Base-by-base conservation (phyloP, 1,284 basidiomycete species). In the Ceratobasidium theobromae region DNA sequence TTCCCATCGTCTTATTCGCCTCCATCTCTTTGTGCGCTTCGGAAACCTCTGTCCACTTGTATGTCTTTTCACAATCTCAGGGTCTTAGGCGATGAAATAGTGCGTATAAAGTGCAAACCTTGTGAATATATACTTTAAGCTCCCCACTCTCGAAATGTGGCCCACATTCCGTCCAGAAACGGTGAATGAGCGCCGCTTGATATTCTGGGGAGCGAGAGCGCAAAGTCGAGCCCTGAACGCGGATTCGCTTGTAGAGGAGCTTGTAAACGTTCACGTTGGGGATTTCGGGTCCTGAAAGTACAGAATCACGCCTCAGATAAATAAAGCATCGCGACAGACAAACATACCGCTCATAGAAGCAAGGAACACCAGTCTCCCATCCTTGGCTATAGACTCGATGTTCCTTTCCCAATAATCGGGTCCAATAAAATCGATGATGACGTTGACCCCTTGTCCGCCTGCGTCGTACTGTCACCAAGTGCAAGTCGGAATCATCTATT, bases 381-480 rank as follows among this genome's bases (percentile, higher is more conserved):
- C 93, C 43, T 84, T 72, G 9, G 86, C 88, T 52, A 98, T 77
- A 1, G 86, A 80, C 16, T 86, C 82, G 43, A 98, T 79, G 76
- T 98, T 98, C 76, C 86, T 84, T 49, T 82, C 79, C 81, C 89
- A 96, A 77, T 98, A 95, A 38, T 82, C 86, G 70, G 84, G 85
- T 25, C 91, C 93, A 52, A 95, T 87, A 72, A 95, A 92, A 77
- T 98, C 95, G 72, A 98, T 82, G 53, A 98, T 80, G 27, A 97
- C 84, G 76, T 95, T 82, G 14, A 87, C 90, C 21, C 91, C 91
- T 70, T 84, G 83, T 38, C 81, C 82, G 41, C 78, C 75, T 0
- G 4, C 2, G 2, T n/a, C 45, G 30, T 11, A n/a, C 18, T 9
- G n/a, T n/a, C n/a, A n/a, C n/a, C n/a, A n/a, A 38, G 35, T 8